Percentiles rank a stretch among this genome's conserved stretches.
Evolutionary conservation across 352 stramenopile species (phyloP).

Genomic region (Ophiocytium majus): DNA sequence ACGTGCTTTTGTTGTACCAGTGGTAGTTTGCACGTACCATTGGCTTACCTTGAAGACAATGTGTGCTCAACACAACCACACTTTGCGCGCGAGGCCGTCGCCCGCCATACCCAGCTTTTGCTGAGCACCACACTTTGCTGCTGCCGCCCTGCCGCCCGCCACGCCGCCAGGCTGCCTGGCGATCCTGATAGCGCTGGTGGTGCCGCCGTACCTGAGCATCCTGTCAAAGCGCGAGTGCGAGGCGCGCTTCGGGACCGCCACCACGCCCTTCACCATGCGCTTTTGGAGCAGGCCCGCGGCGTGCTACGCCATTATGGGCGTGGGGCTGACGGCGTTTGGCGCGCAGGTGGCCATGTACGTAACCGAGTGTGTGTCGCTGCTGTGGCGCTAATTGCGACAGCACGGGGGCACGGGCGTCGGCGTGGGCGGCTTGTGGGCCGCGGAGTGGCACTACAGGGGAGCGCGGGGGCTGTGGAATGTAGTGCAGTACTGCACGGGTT

Average conservation of each 20-base stretch:
- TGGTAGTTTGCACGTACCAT: slow-evolving; percentile 14
- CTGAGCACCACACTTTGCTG: too few species aligned
- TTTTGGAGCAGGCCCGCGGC: neutral
- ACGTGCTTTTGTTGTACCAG: slow-evolving; percentile 21
- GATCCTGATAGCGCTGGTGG: slow-evolving; percentile 43
- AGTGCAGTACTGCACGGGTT: too few species aligned
- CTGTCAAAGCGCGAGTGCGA: slow-evolving; percentile 40
- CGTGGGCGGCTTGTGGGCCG: too few species aligned
- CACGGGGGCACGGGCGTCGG: too few species aligned
- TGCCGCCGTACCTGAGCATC: slow-evolving; percentile 46
- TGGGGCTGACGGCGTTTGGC: neutral
- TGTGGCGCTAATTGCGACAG: too few species aligned
- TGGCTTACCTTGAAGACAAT: slow-evolving; percentile 5
- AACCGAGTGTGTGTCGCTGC: neutral
- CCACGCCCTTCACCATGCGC: slow-evolving; percentile 41
- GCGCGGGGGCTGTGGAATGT: too few species aligned
- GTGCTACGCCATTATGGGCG: slow-evolving; percentile 15
- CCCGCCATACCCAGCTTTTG: too few species aligned
- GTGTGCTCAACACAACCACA: neutral
- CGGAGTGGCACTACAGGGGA: too few species aligned
- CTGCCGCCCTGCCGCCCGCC: neutral
- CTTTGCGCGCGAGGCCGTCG: too few species aligned
- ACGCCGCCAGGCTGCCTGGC: slow-evolving; percentile 26
- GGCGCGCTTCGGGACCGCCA: slow-evolving; percentile 35
- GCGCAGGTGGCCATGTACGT: neutral